These are phyloP conservation scores for Aleurites moluccanus DNA, from an alignment of 441 rosid genomes.

Conservation along the genomic window DNA sequence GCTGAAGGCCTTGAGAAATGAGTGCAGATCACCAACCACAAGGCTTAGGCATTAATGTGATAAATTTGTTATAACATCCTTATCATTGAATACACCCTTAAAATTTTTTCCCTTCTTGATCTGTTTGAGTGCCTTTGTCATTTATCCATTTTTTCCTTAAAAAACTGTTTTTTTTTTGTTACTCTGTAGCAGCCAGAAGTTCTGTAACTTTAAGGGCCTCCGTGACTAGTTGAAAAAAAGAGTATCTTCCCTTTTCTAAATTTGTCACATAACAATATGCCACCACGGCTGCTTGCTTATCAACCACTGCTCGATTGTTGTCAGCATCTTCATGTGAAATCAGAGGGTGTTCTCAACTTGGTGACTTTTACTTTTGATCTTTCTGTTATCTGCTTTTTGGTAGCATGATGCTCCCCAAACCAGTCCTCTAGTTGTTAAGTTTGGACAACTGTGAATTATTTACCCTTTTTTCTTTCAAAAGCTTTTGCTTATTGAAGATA, in stretches of 20 bases:
- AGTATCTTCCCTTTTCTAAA: not conserved
- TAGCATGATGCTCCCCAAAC: not conserved
- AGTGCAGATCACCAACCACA: not conserved
- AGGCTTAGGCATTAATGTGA: not conserved
- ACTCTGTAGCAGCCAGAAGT: not conserved
- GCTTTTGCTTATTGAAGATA: not conserved
- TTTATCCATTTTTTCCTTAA: not conserved
- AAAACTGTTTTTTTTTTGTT: not conserved
- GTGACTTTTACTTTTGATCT: not conserved
- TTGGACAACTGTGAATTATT: not conserved
- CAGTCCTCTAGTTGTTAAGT: not conserved
- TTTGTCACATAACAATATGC: not conserved
- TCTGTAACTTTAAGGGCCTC: not conserved
- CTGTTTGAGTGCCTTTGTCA: not conserved
- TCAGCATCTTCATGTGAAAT: not conserved
- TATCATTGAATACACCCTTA: not conserved
- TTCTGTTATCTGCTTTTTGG: not conserved
- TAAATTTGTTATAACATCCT: conserved; percentile 2
- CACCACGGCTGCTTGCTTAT: not conserved
- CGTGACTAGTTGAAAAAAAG: not conserved
- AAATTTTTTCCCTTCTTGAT: not conserved
- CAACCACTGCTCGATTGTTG: not conserved
- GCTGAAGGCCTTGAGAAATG: not conserved
- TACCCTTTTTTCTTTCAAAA: not conserved
- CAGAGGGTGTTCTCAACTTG: not conserved